phyloP scores from a whole-genome alignment of 176 grass and related monocot genomes.

The Neostapfia colusana region DNA sequence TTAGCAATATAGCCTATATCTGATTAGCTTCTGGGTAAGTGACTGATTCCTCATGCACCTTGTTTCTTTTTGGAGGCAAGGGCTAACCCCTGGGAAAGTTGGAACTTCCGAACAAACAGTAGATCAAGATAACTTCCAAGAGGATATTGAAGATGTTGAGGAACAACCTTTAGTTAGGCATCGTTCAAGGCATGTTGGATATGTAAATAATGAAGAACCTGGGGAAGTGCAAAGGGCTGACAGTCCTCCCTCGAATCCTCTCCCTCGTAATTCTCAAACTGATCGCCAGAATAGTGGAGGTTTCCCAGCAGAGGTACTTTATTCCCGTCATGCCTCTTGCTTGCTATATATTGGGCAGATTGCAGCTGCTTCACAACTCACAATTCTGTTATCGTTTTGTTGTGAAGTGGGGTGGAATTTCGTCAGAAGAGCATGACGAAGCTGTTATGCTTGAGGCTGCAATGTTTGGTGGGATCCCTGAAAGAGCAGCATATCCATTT shows the following conservation, averaged over 20 bases:
- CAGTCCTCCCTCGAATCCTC: constrained; percentile 47
- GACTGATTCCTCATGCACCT: constrained; percentile 31
- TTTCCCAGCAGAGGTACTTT: constrained; percentile 68
- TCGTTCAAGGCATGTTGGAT: constrained; percentile 39
- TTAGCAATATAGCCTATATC: constrained; percentile 4
- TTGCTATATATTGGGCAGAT: constrained; percentile 5
- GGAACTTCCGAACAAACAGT: constrained; percentile 58
- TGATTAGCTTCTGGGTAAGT: constrained; percentile 3
- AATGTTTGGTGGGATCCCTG: constrained; percentile 92
- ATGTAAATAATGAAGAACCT: constrained; percentile 42
- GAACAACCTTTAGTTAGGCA: constrained; percentile 70
- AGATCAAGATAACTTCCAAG: constrained; percentile 48
- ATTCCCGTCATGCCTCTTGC: constrained; percentile 13
- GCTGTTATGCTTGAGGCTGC: constrained; percentile 98
- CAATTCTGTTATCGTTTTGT: constrained; percentile 25
- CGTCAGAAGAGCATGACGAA: constrained; percentile 90
- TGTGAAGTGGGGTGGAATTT: constrained; percentile 91
- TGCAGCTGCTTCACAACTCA: constrained; percentile 23
- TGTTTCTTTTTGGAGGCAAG: constrained; percentile 60
- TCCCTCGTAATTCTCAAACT: constrained; percentile 33
- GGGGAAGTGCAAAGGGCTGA: constrained; percentile 31
- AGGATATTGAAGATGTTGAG: constrained; percentile 69
- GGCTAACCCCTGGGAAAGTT: constrained; percentile 30
- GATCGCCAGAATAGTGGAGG: constrained; percentile 36
- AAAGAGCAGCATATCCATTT: constrained; percentile 66